Evolutionary conservation across 805 yeast species (phyloP), one percentile per base, ranked within the genome.

Genomic region (Maudiozyma saulgeensis): DNA sequence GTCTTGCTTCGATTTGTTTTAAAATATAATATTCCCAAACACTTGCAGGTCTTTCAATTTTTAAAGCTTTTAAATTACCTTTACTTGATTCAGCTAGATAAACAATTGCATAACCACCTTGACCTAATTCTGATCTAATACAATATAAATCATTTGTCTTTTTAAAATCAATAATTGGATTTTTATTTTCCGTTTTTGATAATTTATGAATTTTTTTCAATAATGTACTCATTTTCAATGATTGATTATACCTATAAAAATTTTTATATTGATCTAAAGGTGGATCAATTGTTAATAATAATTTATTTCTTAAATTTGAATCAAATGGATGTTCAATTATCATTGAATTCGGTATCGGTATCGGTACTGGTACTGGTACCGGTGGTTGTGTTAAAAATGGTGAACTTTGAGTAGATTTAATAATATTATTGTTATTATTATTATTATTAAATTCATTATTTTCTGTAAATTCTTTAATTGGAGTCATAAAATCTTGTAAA

Each of bases 1-100:
- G 53, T 39, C 81, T 61, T 48, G 62, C 49, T 37, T 78, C 79
- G 1, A 86, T 70, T 55, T 80, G 81, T 35, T 70, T 74, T 54
- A 87, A 67, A 16, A 87, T 80, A 61, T 85, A 87, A 57, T 75
- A 86, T 64, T 89, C 96, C 96, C 96, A 88, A 4, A 78, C 70
- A 43, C 79, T 76, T 0, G 86, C 69, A 0, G 91, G 87, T 16
- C 74, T 72, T 59, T 84, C 88, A 13, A 84, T 77, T 60, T 89
- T 89, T 47, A 89, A 66, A 0, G 96, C 95, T 46, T 73, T 75
- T 34, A 76, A 58, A 0, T 66, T 60, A 1, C 86, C 87, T 8
- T 66, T 62, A 52, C 78, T 74, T 12, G 75, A 69, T 61, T 85
- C 90, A 1, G 85, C 81, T 21, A 87, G 68, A 60, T 80, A 87